These are phyloP conservation scores for Mentha longifolia DNA, from an alignment of 257 asterid genomes.

Conservation along the genomic window DNA sequence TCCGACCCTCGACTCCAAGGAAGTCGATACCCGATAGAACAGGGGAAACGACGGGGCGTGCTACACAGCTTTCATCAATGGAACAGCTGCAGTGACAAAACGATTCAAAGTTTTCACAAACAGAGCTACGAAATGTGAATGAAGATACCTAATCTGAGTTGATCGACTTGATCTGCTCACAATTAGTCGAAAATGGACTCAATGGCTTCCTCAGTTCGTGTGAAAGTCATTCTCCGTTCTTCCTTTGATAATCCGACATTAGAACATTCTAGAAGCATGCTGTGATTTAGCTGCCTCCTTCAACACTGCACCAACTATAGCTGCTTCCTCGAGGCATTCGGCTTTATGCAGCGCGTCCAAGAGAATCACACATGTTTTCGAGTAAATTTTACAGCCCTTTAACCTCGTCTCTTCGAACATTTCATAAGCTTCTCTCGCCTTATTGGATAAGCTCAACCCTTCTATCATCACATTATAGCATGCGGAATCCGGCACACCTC, in stretches of 20 bases:
- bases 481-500: conserved; percentile 91
- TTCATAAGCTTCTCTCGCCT: conserved; percentile 79
- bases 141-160: conserved; percentile 9
- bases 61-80: no score
- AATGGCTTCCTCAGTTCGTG: neutral
- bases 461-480: conserved; percentile 90
- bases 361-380: conserved; percentile 86
- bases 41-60: no score
- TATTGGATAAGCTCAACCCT: conserved; percentile 75
- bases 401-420: conserved; percentile 84
- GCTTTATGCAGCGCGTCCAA: conserved; percentile 91
- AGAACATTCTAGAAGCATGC: conserved; percentile 82
- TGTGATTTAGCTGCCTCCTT: conserved; percentile 88
- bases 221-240: neutral
- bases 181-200: neutral
- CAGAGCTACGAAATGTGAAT: no score
- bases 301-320: conserved; percentile 85
- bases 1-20: no score
- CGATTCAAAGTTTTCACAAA: no score
- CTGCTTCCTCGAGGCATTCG: conserved; percentile 95
- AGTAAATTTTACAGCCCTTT: conserved; percentile 74
- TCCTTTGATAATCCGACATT: conserved; percentile 11
- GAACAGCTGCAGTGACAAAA: no score
- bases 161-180: neutral
- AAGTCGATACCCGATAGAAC: no score